Base-by-base conservation (phyloP, 371 early-diverging fungal genomes). In the Enteropsectra breve region DNA sequence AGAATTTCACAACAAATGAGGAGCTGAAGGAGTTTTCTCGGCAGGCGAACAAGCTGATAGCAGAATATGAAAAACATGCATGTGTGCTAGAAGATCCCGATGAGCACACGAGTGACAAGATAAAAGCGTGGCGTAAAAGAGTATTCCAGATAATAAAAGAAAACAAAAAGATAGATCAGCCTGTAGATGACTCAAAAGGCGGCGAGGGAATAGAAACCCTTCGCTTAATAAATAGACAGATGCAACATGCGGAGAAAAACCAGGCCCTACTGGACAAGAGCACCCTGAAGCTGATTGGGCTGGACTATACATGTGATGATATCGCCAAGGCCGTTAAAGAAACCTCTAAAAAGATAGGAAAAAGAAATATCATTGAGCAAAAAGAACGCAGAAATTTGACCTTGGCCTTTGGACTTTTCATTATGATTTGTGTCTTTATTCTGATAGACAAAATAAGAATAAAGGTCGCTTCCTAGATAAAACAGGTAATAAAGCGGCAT, bases 271-370 rank as follows among this genome's bases (percentile, higher is more conserved):
- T 77, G 15, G 66, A 61, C 5, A 65, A 60, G 34, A 37, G 66
- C n/a, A 75, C 72, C 3, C n/a, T 77, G 1, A 77, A 73, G 36
- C 64, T 77, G 11, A 50, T 61, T 40, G 67, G 74, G 24, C 40
- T 77, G 8, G 54, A 72, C 34, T 77, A 74, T 49, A 68, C 72
- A 13, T 73, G 59, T 53, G 55, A 36, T 37, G 77, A 74, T n/a
- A 70, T 77, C 13, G 73, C 70, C 46, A 69, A 57, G n/a, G 74
- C 26, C 8, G 47, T 77, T 24, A 30, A 23, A 0, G 43, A 69
- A 23, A 60, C 77, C 3, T 56, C 47, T 30, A 64, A 66, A 48
- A 72, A 65, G 33, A 37, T 76, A 11, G 37, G 48, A 21, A 50
- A 59, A 53, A 50, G 26, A 1, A 69, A 50, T 49, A 56, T 32